Evolutionary conservation across 192 early-diverging fungal species (phyloP).

Genomic region (Oehlia diaphana): DNA sequence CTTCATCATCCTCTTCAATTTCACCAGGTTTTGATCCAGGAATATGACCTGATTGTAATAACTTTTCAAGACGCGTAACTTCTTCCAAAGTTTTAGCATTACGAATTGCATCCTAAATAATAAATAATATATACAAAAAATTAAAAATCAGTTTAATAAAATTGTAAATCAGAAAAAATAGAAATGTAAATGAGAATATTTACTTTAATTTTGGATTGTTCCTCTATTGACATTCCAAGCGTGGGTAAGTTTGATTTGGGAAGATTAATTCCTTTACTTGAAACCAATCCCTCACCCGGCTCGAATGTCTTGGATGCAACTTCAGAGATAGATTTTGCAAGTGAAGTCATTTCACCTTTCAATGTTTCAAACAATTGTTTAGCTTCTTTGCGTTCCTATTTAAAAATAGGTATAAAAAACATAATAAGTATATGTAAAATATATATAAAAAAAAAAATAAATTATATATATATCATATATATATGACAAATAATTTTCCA

Average conservation of each 20-base stretch:
- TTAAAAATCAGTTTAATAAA: not conserved
- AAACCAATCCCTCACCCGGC: slow-evolving; percentile 71
- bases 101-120: slow-evolving; percentile 61
- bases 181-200: not conserved
- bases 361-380: slow-evolving; percentile 70
- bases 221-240: slow-evolving; percentile 62
- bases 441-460: not conserved
- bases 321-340: slow-evolving; percentile 66
- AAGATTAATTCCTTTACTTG: slow-evolving; percentile 18
- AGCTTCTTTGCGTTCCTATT: slow-evolving; percentile 82
- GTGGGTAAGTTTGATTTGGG: slow-evolving; percentile 58
- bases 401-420: not conserved
- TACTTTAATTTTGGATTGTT: slow-evolving; percentile 67
- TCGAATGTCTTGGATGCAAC: slow-evolving; percentile 82
- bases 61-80: slow-evolving; percentile 66
- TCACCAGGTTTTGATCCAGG: slow-evolving; percentile 33
- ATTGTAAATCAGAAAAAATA: no score
- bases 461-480: no score
- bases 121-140: not conserved
- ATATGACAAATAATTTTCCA: no score
- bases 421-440: not conserved
- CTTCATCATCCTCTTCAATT: not conserved
- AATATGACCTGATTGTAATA: slow-evolving; percentile 59
- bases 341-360: slow-evolving; percentile 61
- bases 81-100: slow-evolving; percentile 78